Percentiles rank a stretch among this genome's conserved stretches.
phyloP scores from a whole-genome alignment of 2,329 filamentous ascomycete species.

The Hypocrella siamensis region DNA sequence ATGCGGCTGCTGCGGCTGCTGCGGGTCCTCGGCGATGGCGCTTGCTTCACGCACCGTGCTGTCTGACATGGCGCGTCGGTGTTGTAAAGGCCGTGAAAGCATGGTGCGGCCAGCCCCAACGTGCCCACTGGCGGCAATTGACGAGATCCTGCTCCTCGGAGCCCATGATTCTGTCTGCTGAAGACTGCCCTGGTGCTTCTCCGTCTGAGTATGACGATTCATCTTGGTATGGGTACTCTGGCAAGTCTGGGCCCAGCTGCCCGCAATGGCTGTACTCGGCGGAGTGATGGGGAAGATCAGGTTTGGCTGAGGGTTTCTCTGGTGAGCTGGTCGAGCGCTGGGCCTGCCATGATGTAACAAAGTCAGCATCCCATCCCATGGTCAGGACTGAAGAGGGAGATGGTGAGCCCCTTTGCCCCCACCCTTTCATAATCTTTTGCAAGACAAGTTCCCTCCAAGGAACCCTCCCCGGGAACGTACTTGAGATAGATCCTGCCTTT shows the following conservation, averaged over 20 bases:
- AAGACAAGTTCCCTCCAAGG: too few relatives aligned
- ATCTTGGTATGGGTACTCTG: conserved; percentile 11
- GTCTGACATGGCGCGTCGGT: conserved; percentile 56
- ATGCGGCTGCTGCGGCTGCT: conserved; percentile 39
- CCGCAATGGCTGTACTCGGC: conserved; percentile 31
- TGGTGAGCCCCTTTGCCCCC: neutral
- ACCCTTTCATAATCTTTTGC: too few relatives aligned
- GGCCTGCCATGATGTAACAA: conserved; percentile 30
- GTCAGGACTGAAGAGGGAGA: neutral
- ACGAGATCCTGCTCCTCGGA: conserved; percentile 21
- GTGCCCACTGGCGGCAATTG: conserved; percentile 17
- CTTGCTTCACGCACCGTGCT: conserved; percentile 56
- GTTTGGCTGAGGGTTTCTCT: conserved; percentile 44
- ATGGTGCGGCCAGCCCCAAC: conserved; percentile 14
- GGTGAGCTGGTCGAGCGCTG: conserved; percentile 42
- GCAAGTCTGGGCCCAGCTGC: conserved; percentile 30
- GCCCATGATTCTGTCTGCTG: conserved; percentile 20
- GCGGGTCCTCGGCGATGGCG: conserved; percentile 18
- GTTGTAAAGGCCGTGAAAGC: conserved; percentile 16
- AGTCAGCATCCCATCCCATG: conserved; percentile 7
- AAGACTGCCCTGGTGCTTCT: neutral
- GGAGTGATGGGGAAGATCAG: conserved; percentile 47
- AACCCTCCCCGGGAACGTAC: conserved; percentile 36
- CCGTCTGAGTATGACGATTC: conserved; percentile 5
- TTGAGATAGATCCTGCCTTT: conserved; percentile 72